Percentiles rank a stretch among this genome's conserved stretches.
Conservation (phyloP, 2,329 filamentous ascomycete species). For the Neonectria magnoliae region DNA sequence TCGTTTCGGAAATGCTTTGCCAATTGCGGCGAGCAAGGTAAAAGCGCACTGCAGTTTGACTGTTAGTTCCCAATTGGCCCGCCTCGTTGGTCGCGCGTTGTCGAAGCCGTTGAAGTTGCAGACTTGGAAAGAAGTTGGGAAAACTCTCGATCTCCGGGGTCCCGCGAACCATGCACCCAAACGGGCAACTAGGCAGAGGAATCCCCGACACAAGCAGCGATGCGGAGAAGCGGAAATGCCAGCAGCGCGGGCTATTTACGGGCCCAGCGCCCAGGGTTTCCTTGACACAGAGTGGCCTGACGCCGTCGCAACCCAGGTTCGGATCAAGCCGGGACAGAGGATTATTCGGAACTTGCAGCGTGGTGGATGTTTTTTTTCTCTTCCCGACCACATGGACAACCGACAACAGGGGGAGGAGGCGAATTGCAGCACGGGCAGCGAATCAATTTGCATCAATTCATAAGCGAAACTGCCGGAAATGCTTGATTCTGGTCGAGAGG, state of each 20-base stretch:
- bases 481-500: slow-evolving; percentile 12
- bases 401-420: not conserved
- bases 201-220: not conserved
- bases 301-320: slow-evolving; percentile 23
- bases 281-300: slow-evolving; percentile 43
- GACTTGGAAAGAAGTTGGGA: not conserved
- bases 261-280: slow-evolving; percentile 25
- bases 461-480: slow-evolving; percentile 29
- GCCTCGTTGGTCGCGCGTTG: not conserved
- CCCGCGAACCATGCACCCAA: not conserved
- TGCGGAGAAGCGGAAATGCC: slow-evolving; percentile 43
- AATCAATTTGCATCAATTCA: slow-evolving; percentile 34
- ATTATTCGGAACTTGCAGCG: slow-evolving; percentile 32
- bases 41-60: not conserved
- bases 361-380: not conserved
- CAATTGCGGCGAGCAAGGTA: not conserved
- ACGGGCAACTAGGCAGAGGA: not conserved
- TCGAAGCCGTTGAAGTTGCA: not conserved
- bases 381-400: slow-evolving; percentile 7
- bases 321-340: slow-evolving; percentile 38
- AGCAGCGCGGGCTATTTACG: slow-evolving; percentile 21
- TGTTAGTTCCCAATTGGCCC: not conserved
- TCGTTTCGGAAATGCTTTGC: not conserved
- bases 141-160: not conserved
- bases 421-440: not conserved